phyloP scores from a whole-genome alignment of 371 early-diverging fungal species.

The Haplosporangium sp. region DNA sequence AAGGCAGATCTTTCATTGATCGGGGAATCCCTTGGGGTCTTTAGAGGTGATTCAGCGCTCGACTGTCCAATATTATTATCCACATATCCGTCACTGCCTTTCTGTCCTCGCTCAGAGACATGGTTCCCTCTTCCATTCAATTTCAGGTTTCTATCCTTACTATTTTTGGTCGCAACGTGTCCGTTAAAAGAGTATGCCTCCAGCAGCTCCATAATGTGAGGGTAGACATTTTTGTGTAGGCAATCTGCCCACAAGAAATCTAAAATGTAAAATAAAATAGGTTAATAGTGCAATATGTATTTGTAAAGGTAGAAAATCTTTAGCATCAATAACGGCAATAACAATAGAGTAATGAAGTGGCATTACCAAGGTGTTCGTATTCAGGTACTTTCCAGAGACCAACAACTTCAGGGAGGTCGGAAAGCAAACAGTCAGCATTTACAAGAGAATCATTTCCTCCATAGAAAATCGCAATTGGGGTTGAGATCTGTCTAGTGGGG shows the following conservation, averaged over 20 bases:
- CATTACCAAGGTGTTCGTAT: slow-evolving; percentile 79
- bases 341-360: background rate
- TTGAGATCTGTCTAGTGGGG: slow-evolving; percentile 87
- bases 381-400: slow-evolving; percentile 72
- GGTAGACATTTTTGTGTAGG: slow-evolving; percentile 41
- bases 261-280: slow-evolving; percentile 1
- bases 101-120: slow-evolving; percentile 20
- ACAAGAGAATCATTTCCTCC: slow-evolving; percentile 90
- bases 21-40: slow-evolving; percentile 23
- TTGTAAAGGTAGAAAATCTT: no score
- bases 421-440: slow-evolving; percentile 73
- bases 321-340: no score
- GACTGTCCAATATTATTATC: background rate
- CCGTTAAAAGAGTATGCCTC: slow-evolving; percentile 49
- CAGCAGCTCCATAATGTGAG: slow-evolving; percentile 34
- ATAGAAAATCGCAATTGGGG: slow-evolving; percentile 91
- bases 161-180: slow-evolving; percentile 24
- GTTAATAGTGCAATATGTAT: background rate
- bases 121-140: slow-evolving; percentile 20
- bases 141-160: background rate
- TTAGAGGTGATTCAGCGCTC: slow-evolving; percentile 1
- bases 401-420: slow-evolving; percentile 69
- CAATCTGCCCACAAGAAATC: slow-evolving; percentile 85
- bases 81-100: slow-evolving; percentile 11
- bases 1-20: slow-evolving; percentile 5